Evolutionary conservation across 192 early-diverging fungal genomes (phyloP).

Genomic region (Podila clonocystis): DNA sequence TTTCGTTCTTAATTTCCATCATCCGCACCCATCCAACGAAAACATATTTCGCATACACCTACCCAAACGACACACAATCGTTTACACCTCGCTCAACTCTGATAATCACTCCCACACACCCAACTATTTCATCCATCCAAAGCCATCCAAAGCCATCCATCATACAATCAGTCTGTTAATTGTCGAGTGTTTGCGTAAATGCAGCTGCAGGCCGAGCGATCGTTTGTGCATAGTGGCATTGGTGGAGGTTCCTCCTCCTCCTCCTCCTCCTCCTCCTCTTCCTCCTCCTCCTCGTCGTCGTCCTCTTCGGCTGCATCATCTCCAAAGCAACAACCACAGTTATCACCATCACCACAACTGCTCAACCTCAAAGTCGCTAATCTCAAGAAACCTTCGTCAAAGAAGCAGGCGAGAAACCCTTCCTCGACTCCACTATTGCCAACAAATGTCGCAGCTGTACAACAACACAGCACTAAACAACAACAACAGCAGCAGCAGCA

Average conservation of each 20-base stretch:
- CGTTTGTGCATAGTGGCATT: conserved; percentile 44
- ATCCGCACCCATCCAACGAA: no score
- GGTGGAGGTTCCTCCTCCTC: conserved; percentile 43
- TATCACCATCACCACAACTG: neutral
- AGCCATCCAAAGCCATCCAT: neutral
- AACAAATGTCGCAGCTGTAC: neutral
- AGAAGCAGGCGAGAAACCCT: no score
- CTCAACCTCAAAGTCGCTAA: neutral
- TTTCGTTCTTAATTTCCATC: no score
- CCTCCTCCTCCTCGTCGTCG: conserved; percentile 23
- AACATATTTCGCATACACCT: no score
- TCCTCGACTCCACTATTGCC: neutral
- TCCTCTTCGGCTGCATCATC: conserved; percentile 12
- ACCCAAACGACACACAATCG: neutral
- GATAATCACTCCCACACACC: neutral
- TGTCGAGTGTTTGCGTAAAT: conserved; percentile 2
- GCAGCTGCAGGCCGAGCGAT: conserved; percentile 47
- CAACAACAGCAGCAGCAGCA: neutral
- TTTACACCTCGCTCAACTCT: neutral
- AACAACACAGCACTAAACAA: neutral
- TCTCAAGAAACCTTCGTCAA: neutral
- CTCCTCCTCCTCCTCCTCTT: conserved; percentile 14
- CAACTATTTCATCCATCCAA: neutral
- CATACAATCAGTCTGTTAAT: neutral
- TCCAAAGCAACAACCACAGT: neutral